A percentile compares a stretch with the other conserved stretches of the same genome.
Evolutionary conservation across 805 yeast species (phyloP).

Genomic region (Cyberlindnera mississippiensis): DNA sequence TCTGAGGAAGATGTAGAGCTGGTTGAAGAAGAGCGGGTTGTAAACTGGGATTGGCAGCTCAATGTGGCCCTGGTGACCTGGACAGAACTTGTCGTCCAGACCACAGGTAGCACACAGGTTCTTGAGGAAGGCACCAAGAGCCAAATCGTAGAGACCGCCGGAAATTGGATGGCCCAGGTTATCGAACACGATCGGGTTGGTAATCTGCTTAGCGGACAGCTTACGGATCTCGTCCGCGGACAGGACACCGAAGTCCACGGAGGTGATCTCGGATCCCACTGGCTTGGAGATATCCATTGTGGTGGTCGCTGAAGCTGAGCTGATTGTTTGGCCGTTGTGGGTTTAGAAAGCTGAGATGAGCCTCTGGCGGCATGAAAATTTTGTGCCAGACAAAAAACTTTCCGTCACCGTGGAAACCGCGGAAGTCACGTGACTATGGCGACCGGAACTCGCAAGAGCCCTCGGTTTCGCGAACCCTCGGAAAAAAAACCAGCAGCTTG

Average conservation of each 20-base stretch:
- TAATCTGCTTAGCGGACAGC: slow-evolving; percentile 90
- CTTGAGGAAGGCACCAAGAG: slow-evolving; percentile 90
- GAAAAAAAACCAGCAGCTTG: slow-evolving; percentile 1
- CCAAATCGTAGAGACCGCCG: slow-evolving; percentile 90
- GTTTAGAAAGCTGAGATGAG: too few relatives aligned
- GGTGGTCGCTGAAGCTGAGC: background rate
- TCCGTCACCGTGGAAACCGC: background rate
- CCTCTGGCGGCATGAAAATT: slow-evolving; percentile 6
- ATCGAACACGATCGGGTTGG: slow-evolving; percentile 94
- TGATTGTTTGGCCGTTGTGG: too few relatives aligned
- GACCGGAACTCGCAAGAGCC: background rate
- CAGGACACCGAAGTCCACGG: slow-evolving; percentile 89
- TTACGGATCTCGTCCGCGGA: slow-evolving; percentile 77
- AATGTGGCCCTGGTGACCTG: slow-evolving; percentile 98
- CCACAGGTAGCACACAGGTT: slow-evolving; percentile 94
- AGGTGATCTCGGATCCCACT: slow-evolving; percentile 87
- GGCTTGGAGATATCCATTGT: slow-evolving; percentile 95
- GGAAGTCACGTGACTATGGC: background rate
- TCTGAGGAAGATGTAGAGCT: slow-evolving; percentile 79
- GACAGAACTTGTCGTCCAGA: slow-evolving; percentile 88
- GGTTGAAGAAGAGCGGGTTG: slow-evolving; percentile 91
- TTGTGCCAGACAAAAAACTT: slow-evolving; percentile 11
- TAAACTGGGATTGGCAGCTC: slow-evolving; percentile 94
- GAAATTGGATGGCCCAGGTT: slow-evolving; percentile 92
- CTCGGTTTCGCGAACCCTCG: background rate